Conservation (phyloP, 768 basidiomycete species). For the Tricholoma flavovirens region DNA sequence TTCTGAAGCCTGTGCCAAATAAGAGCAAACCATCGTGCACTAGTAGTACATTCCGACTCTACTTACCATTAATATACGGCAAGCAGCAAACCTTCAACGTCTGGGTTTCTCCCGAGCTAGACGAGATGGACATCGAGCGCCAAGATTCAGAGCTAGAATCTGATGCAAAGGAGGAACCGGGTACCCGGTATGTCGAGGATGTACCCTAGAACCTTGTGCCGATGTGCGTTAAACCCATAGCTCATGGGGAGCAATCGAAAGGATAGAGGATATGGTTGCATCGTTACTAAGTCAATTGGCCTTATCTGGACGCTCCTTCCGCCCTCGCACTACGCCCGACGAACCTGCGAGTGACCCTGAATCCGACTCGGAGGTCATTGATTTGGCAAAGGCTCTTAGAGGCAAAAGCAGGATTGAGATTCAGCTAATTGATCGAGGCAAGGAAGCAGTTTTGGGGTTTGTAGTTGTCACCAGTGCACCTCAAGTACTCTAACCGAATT, state of each 20-base stretch:
- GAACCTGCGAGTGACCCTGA: slow-evolving; percentile 7
- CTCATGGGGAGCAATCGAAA: slow-evolving; percentile 14
- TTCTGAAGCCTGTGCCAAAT: not conserved
- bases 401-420: slow-evolving; percentile 26
- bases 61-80: no score
- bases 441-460: slow-evolving; percentile 22
- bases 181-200: not conserved
- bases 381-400: slow-evolving; percentile 6
- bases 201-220: not conserved
- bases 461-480: slow-evolving; percentile 1
- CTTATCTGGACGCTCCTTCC: slow-evolving; percentile 13
- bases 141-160: not conserved
- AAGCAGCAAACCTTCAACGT: not conserved
- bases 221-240: slow-evolving; percentile 5
- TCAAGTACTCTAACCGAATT: not conserved
- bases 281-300: slow-evolving; percentile 33
- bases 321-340: slow-evolving; percentile 2
- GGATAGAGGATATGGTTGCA: slow-evolving; percentile 32
- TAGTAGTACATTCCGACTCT: no score
- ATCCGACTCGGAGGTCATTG: slow-evolving; percentile 5
- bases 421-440: slow-evolving; percentile 30
- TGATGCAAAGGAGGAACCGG: not conserved
- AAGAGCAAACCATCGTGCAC: not conserved
- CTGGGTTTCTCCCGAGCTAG: not conserved
- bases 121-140: not conserved